Base-by-base conservation (phyloP, 306 rosid species). In the Vigna reflexopilosa region DNA sequence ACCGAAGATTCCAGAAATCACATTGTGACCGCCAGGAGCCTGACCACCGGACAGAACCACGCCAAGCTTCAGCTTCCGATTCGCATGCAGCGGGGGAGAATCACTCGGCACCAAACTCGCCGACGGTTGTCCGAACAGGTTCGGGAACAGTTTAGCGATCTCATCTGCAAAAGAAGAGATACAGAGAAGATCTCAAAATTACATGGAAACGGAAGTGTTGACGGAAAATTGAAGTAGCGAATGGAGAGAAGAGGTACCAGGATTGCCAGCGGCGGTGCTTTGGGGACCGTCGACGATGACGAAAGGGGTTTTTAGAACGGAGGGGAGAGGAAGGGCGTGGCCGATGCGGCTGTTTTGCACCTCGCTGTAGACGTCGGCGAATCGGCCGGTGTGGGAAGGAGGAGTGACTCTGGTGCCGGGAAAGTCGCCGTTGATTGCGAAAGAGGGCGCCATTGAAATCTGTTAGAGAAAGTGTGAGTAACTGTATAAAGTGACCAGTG, bases 21-120 rank as follows among this genome's bases (percentile, higher is more conserved):
- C 99, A 80, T 96, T 96, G 82, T 96, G 99, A 8, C 99, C 99
- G 55, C 98, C 99, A 2, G 99, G 99, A 71, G 99, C 98, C 77
- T 93, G 98, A 77, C 99, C 99, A 80, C 99, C 99, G 22, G 99
- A 96, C 88, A 96, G 85, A 55, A 96, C 99, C 13, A 93, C 96
- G 16, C 98, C 99, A 14, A 96, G 88, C 83, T 93, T 96, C 87
- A 96, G 55, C 85, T 88, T 93, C 71, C 82, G 85, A 26, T 55
- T 48, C 2, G 83, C 42, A 26, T 14, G 83, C 48, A 16, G 79
- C 2, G 88, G 10, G 9, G 54, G 75, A 2, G 90, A 68, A 45
- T 82, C 92, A 54, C 81, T 49, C 2, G 91, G 88, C 30, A 83
- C 94, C 88, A 96, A 74, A 77, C 36, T 3, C 64, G 91, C 87